Percentiles rank a stretch among this genome's conserved stretches.
These are phyloP conservation scores for Yarrowia sp. DNA, from an alignment of 805 yeast species.

Conservation along the genomic window DNA sequence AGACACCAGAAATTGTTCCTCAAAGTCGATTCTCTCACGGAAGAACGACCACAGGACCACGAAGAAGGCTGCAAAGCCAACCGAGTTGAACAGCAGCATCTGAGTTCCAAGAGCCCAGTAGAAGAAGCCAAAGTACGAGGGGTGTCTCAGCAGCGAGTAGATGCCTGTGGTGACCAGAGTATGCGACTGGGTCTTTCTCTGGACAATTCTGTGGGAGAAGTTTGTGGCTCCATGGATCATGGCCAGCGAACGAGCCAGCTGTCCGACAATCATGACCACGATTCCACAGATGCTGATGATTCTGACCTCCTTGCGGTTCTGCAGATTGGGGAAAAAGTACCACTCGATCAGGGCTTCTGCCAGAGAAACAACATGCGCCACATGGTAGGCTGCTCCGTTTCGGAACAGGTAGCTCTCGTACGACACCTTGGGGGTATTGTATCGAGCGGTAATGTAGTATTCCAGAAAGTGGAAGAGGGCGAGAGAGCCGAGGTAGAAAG, in stretches of 20 bases:
- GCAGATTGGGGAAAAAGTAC: constrained; percentile 51
- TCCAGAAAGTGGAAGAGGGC: constrained; percentile 81
- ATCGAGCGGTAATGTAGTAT: constrained; percentile 78
- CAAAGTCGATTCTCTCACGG: constrained; percentile 65
- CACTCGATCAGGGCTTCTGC: constrained; percentile 58
- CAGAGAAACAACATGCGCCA: constrained; percentile 64
- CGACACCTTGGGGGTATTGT: constrained; percentile 69
- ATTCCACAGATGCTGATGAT: constrained; percentile 57
- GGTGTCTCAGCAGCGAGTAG: constrained; percentile 76
- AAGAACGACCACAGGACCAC: constrained; percentile 74
- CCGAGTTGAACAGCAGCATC: constrained; percentile 68
- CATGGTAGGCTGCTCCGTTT: constrained; percentile 65
- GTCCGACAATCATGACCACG: constrained; percentile 63
- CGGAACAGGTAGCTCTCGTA: constrained; percentile 72
- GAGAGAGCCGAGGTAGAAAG: constrained; percentile 61
- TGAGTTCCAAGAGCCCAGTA: constrained; percentile 95
- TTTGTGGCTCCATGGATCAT: constrained; percentile 89
- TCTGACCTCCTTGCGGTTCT: constrained; percentile 45
- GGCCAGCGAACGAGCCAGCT: constrained; percentile 69
- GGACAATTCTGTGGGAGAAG: constrained; percentile 80
- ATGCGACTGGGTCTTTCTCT: constrained; percentile 62
- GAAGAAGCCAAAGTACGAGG: constrained; percentile 88
- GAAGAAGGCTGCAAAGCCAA: constrained; percentile 62
- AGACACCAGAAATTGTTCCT: constrained; percentile 65
- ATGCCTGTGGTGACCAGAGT: constrained; percentile 75